Evolutionary conservation across 2,329 filamentous ascomycete species (phyloP), one percentile per base, ranked within the genome.

Genomic region (Hypoxylon sp.): DNA sequence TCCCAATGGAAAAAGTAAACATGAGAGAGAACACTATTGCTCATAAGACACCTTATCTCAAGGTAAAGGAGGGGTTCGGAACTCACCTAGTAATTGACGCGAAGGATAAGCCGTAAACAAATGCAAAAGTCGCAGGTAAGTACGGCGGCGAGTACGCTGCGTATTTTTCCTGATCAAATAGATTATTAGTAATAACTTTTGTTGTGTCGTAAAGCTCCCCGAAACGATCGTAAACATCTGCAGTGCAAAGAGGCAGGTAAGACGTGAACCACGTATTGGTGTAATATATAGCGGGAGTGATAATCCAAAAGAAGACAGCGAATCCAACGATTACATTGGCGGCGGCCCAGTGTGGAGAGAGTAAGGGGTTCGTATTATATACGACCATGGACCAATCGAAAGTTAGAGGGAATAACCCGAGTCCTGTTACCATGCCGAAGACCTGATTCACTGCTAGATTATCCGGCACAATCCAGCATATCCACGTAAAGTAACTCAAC

Each of bases 181-280:
- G 60, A 8, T 81, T 80, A 22, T 81, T 80, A 10, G 79, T 77
- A 59, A 89, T 79, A 4, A 89, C 85, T 0, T 77, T 79, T 0
- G 80, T 78, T 0, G 84, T 83, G 44, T 88, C 81, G 70, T 88
- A 88, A 0, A 78, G 64, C 3, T 79, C 70, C 0, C 84, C 86
- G 0, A 79, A 85, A 47, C 87, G 86, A 74, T 88, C 87, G 54
- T 83, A 88, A 6, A 84, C 85, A 11, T 83, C 81, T n/a, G 85
- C 81, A 33, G 83, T 84, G 24, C 84, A 82, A 37, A 87, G 79
- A 0, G 87, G 86, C 11, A 88, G 75, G 57, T 87, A 86, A 0
- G 84, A 82, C 0, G 85, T 84, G 59, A 82, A 79, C 84, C 84
- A 86, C 0, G 81, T 84, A 70, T 85, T 85, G 2, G 80, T 81